A percentile compares a stretch with the other conserved stretches of the same genome.
Evolutionary conservation across 495 filamentous ascomycete genomes (phyloP).

Genomic region (Choiromyces venosus): DNA sequence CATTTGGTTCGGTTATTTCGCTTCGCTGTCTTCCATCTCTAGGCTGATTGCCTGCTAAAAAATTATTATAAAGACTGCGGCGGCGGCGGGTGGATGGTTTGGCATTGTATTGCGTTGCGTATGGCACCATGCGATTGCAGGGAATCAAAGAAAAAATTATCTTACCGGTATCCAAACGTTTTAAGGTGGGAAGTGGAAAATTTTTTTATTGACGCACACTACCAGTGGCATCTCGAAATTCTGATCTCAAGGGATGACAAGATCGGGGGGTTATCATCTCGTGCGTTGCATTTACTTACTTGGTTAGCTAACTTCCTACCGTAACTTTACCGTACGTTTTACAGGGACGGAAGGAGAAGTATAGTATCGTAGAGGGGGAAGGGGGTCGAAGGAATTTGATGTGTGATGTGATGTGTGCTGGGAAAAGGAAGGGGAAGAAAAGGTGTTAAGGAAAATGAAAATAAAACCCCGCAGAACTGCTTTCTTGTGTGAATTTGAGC

Average conservation of each 20-base stretch:
- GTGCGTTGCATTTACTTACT: not conserved
- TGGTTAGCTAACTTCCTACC: not conserved
- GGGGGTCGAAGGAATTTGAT: slow-evolving; percentile 9
- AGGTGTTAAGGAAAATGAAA: slow-evolving; percentile 16
- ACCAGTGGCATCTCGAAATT: not conserved
- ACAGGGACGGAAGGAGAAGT: slow-evolving; percentile 7
- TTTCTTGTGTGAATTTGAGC: slow-evolving; percentile 29
- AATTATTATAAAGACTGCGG: too few species aligned
- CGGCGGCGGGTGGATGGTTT: not conserved
- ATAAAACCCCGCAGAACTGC: slow-evolving; percentile 34
- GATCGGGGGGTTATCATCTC: slow-evolving; percentile 21
- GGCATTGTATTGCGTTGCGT: not conserved
- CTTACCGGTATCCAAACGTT: not conserved
- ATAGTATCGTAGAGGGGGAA: slow-evolving; percentile 1
- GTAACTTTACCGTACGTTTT: slow-evolving; percentile 6
- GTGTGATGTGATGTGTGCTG: not conserved
- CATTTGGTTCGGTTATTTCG: not conserved
- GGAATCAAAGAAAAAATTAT: not conserved
- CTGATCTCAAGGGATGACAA: slow-evolving; percentile 28
- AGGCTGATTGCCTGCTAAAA: too few species aligned
- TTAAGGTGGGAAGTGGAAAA: not conserved
- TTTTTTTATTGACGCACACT: not conserved
- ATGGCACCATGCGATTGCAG: not conserved
- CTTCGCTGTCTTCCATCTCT: not conserved
- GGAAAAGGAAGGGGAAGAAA: slow-evolving; percentile 10